phyloP scores from a whole-genome alignment of 352 stramenopile species.

The Globisporangium lucens region DNA sequence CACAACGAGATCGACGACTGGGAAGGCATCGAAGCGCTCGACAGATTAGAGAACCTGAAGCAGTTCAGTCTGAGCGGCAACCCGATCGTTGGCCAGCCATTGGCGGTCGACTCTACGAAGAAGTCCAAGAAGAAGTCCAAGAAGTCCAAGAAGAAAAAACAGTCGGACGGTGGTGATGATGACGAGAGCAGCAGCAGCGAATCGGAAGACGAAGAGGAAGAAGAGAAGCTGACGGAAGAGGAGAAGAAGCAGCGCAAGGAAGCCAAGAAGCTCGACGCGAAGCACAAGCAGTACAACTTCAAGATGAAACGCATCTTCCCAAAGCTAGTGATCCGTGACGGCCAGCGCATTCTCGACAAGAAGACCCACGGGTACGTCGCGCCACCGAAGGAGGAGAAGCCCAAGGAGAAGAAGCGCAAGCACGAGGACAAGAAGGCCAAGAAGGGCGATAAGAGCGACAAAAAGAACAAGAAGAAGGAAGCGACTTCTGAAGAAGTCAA shows the following conservation, averaged over 20 bases:
- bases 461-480: conserved; percentile 23
- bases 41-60: conserved; percentile 57
- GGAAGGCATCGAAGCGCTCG: conserved; percentile 64
- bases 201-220: conserved; percentile 19
- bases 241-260: conserved; percentile 56
- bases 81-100: conserved; percentile 60
- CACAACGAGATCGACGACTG: conserved; percentile 85
- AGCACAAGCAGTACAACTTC: conserved; percentile 88
- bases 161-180: conserved; percentile 14
- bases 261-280: conserved; percentile 64
- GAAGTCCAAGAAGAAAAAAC: conserved; percentile 20
- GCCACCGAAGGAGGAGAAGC: conserved; percentile 63
- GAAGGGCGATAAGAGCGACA: conserved; percentile 16
- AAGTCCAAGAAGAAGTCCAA: conserved; percentile 25
- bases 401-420: conserved; percentile 23
- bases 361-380: conserved; percentile 80
- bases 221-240: conserved; percentile 37
- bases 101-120: conserved; percentile 23
- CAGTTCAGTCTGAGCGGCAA: conserved; percentile 83
- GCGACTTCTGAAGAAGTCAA: conserved; percentile 12
- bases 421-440: conserved; percentile 22
- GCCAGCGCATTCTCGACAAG: conserved; percentile 73
- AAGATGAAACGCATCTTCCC: conserved; percentile 87
- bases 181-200: conserved; percentile 10
- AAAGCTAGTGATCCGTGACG: conserved; percentile 76